phyloP scores from a whole-genome alignment of 2,329 filamentous ascomycete genomes.

The Xylariales sp. region DNA sequence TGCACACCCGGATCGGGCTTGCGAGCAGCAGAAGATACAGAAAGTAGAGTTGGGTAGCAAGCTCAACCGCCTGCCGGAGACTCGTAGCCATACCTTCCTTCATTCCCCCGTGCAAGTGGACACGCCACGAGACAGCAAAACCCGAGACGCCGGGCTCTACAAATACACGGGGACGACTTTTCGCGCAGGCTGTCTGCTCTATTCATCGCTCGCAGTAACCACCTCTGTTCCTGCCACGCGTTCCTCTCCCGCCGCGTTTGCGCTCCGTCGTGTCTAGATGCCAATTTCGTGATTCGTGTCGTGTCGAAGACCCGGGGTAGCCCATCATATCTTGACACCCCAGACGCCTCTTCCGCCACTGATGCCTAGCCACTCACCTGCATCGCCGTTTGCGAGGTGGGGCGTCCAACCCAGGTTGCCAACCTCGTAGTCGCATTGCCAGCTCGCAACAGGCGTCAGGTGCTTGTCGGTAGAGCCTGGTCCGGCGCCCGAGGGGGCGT shows the following conservation, averaged over 20 bases:
- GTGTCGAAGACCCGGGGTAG: no score
- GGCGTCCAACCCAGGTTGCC: constrained; percentile 83
- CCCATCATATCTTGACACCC: constrained; percentile 57
- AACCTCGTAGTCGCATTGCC: constrained; percentile 84
- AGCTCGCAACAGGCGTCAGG: constrained; percentile 67
- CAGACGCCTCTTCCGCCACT: constrained; percentile 76
- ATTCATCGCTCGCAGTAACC: neutral
- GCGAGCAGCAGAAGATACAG: no score
- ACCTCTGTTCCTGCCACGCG: no score
- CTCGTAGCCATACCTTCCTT: no score
- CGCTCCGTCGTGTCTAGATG: neutral
- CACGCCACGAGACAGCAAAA: neutral
- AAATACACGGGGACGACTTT: neutral
- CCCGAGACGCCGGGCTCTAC: neutral
- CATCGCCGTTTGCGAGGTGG: constrained; percentile 61
- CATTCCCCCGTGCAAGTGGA: no score
- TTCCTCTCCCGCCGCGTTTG: no score
- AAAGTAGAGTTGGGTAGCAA: no score
- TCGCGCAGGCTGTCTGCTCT: neutral
- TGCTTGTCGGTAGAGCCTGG: constrained; percentile 48
- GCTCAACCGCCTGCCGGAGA: no score
- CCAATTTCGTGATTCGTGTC: no score
- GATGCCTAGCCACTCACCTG: constrained; percentile 79
- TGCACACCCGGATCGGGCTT: no score
- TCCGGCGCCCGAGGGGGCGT: constrained; percentile 44